Base-by-base conservation (phyloP, 2,329 filamentous ascomycete species). In the Sporothrix schenckii region DNA sequence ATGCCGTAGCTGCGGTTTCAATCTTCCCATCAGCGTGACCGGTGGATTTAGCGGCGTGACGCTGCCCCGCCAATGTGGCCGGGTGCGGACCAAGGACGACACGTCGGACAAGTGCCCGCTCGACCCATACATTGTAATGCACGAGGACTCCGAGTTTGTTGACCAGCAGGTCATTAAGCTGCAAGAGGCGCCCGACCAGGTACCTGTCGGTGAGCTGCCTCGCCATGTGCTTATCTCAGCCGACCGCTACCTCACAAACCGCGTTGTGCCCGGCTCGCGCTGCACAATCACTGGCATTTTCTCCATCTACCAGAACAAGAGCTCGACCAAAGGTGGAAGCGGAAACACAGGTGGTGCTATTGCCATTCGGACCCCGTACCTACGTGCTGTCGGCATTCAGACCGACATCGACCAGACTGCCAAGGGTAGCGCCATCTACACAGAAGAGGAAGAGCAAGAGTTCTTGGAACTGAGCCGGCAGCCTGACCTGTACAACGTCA, bases 101-200 rank as follows among this genome's bases (percentile, higher is more conserved):
- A 85, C 86, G 1, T 88, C 92, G 50, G 88, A 92, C 50, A 89
- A 91, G 76, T 99, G 95, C 76, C 94, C 94, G 0, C 82, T 99
- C 72, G 95, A 99, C 76, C 95, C 95, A 19, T 99, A 97, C 81
- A 97, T 95, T 76, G 93, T 99, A 70, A 86, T 95, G 71, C 95
- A 99, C 78, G 95, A 99, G 80, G 93, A 91, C 79, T 97, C 92
- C 50, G 88, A 89, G 73, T 99, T 99, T 78, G 94, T 98, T 76
- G 95, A 99, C 77, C 95, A 99, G 80, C 95, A 99, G 80, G 92
- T 99, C 72, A 91, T 99, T 79, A 99, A 99, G 80, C 88, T 99
- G 21, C 95, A 99, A 79, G 95, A 99, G 81, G 95, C 94, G 0
- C 95, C 95, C 1, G 95, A 99, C 77, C 93, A 98, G 80, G 95